Base-by-base conservation (phyloP, 169 alveolate species). In the Cyclospora cayetanensis region DNA sequence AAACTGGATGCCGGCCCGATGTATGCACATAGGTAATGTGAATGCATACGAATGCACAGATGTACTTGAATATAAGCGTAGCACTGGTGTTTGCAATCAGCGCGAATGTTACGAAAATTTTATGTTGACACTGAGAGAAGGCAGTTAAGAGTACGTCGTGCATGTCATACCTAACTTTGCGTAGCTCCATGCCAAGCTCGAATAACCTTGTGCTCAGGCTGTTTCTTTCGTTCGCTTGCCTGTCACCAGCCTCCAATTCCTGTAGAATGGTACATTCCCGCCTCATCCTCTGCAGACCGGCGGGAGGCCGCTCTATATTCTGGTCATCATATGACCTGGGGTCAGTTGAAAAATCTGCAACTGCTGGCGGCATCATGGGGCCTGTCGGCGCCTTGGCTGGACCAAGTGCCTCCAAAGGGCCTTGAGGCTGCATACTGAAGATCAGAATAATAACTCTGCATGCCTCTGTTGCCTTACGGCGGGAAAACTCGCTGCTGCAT, bases 171-270 rank as follows among this genome's bases (percentile, higher is more conserved):
- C 90, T 80, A 29, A 80, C 90, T 52, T 80, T 80, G 31, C 76
- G 43, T 52, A 80, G 43, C 37, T 80, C 90, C 12, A 50, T 80
- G 29, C 90, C 90, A 2, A 80, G 90, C 60, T 80, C 90, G 50
- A 52, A 80, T 9, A 80, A 76, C 42, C 66, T 80, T 2, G 90
- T 2, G 76, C 53, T 80, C 27, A 80, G 90, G 60, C 70, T 41
- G 27, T 53, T 80, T 29, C 52, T 52, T 9, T 80, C 90, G n/a
- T n/a, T n/a, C n/a, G n/a, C n/a, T 41, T 50, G 76, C 53, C 76
- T 80, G 25, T 53, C 66, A 12, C 70, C 90, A 52, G 90, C 90
- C 39, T 80, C 55, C 50, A 52, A 29, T 35, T 80, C 90, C 4
- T 41, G 90, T 20, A 80, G 52, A 80, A 80, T 22, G 39, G 70